Percentiles rank a stretch among this genome's conserved stretches.
Evolutionary conservation across 2,329 filamentous ascomycete genomes (phyloP).

Genomic region (Cercospora canescens): DNA sequence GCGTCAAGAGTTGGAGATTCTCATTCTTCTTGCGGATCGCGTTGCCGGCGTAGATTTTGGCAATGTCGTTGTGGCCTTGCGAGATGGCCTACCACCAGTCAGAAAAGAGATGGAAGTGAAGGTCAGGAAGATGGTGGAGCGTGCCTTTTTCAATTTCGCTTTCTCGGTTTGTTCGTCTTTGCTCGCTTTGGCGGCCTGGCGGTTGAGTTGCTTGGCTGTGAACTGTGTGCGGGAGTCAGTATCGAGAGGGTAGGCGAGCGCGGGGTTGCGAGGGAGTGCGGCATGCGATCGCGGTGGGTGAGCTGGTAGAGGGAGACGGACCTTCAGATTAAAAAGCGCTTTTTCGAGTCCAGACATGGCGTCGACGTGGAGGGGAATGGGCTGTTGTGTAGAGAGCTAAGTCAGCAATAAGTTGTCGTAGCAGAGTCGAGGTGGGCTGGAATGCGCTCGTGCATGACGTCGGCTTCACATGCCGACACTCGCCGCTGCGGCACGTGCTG

Average conservation of each 20-base stretch:
- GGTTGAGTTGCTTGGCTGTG: conserved; percentile 63
- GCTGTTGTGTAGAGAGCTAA: neutral
- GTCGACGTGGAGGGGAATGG: conserved; percentile 12
- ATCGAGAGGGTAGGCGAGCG: neutral
- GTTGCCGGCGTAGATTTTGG: conserved; percentile 64
- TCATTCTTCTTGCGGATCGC: conserved; percentile 65
- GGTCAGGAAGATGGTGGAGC: neutral
- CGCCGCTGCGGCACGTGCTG: neutral
- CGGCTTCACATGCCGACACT: conserved; percentile 13
- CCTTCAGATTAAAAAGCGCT: conserved; percentile 63
- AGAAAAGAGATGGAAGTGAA: neutral
- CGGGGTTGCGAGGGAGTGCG: conserved; percentile 23
- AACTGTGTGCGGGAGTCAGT: conserved; percentile 44
- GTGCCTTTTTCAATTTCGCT: conserved; percentile 59
- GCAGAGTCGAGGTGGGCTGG: conserved; percentile 10
- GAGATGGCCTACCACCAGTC: conserved; percentile 50
- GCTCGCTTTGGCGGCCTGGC: conserved; percentile 61
- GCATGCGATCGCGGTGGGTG: conserved; percentile 11
- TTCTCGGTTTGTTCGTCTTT: conserved; percentile 64
- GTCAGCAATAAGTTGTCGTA: neutral
- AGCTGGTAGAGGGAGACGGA: conserved; percentile 29
- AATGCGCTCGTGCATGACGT: conserved; percentile 1
- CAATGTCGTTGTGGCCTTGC: conserved; percentile 58
- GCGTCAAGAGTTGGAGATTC: conserved; percentile 58
- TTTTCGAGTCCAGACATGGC: conserved; percentile 62